A percentile compares a stretch with the other conserved stretches of the same genome.
Conservation (phyloP, 106 monocot species). For the Phalaenopsis aphrodite region DNA sequence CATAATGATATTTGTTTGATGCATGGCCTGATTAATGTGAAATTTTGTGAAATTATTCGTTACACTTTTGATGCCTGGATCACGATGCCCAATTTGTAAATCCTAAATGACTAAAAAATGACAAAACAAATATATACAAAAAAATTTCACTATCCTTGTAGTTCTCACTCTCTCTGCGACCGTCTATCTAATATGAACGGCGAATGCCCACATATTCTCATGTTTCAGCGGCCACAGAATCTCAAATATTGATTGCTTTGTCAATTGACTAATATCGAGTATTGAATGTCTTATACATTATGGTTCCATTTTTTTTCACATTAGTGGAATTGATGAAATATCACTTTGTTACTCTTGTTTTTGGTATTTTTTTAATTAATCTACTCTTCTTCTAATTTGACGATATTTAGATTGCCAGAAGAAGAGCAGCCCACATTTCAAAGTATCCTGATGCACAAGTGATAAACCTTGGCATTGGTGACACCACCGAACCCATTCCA, state of each 20-base stretch:
- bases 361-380: neutral
- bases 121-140: neutral
- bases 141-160: neutral
- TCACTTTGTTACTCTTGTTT: neutral
- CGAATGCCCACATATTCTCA: neutral
- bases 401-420: constrained; percentile 55
- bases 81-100: neutral
- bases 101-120: neutral
- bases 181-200: neutral
- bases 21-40: neutral
- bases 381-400: neutral
- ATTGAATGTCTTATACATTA: neutral
- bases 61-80: neutral
- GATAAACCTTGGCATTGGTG: constrained; percentile 87
- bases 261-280: neutral
- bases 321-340: neutral
- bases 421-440: constrained; percentile 46
- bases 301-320: neutral
- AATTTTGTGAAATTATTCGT: neutral
- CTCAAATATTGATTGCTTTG: too few species aligned
- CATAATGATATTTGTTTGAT: neutral
- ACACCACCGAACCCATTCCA: constrained; percentile 87
- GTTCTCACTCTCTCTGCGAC: neutral
- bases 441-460: constrained; percentile 74
- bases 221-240: neutral